Evolutionary conservation across 495 filamentous ascomycete species (phyloP), one percentile per base, ranked within the genome.

Genomic region (Talaromyces borbonicus): DNA sequence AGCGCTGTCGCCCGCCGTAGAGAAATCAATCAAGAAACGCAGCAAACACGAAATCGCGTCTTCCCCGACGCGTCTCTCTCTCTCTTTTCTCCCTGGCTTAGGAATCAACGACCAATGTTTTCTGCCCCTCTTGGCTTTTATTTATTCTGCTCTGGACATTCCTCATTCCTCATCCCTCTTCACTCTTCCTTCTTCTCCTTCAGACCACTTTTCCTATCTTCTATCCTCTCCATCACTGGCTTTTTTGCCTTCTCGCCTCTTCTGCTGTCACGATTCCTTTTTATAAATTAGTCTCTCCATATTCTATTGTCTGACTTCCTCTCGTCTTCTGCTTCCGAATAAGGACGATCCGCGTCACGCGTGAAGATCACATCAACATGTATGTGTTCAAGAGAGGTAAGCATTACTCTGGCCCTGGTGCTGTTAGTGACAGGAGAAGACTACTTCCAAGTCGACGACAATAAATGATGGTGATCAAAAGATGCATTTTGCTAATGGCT

Each of bases 21-120:
- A 55, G 54, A 43, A 56, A 46, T 43, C 60, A 46, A 59, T 60
- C 57, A 52, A 54, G 48, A 51, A 53, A 49, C 15, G 38, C 38
- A 36, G 51, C 60, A 58, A 62, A 64, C 64, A 61, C 60, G 62
- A 65, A 62, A 65, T 67, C 59, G 60, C 62, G 58, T 57, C 52
- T 47, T 55, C 47, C 53, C 48, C 61, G 57, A 62, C 65, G 65
- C 47, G 39, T 49, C 63, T n/a, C n/a, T n/a, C n/a, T n/a, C n/a
- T n/a, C n/a, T n/a, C n/a, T n/a, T n/a, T n/a, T n/a, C n/a, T n/a
- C n/a, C n/a, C 57, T 55, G 56, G 55, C 54, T 53, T 43, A 51
- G 52, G 56, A 56, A 58, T 61, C 57, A 62, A 65, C 63, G 63
- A 63, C 59, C 50, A n/a, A 48, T 43, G 36, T 24, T 43, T 44